These are phyloP conservation scores for Harringtonia aguacate DNA, from an alignment of 2,329 filamentous ascomycete genomes.

Conservation along the genomic window DNA sequence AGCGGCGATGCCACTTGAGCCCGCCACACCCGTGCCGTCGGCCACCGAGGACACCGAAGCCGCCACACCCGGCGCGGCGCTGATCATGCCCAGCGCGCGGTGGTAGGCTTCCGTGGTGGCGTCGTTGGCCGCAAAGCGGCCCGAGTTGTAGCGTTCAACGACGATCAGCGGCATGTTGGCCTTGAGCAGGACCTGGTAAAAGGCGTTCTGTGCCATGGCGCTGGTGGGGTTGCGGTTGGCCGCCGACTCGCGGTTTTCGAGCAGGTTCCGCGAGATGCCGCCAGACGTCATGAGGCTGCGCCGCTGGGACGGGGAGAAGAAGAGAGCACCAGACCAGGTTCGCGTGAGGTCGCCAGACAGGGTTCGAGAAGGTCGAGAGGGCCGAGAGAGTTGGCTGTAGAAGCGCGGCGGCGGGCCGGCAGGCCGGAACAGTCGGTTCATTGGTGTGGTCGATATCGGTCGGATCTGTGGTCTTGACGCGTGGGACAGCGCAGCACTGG, in stretches of 20 bases:
- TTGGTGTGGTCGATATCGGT: neutral
- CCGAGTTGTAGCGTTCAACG: slow-evolving; percentile 79
- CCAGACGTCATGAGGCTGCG: slow-evolving; percentile 18
- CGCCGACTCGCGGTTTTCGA: slow-evolving; percentile 79
- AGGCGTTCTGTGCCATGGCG: slow-evolving; percentile 80
- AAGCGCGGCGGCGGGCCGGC: slow-evolving; percentile 3
- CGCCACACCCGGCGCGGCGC: slow-evolving; percentile 10
- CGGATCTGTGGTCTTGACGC: slow-evolving; percentile 1
- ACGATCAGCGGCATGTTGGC: slow-evolving; percentile 92
- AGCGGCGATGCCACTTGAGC: slow-evolving; percentile 15
- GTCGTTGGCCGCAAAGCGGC: slow-evolving; percentile 71
- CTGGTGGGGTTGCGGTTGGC: slow-evolving; percentile 89
- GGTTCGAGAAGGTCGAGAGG: neutral
- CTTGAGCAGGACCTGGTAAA: slow-evolving; percentile 83
- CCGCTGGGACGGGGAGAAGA: slow-evolving; percentile 1
- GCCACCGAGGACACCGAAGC: slow-evolving; percentile 2
- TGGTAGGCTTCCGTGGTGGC: slow-evolving; percentile 70
- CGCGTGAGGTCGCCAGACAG: neutral
- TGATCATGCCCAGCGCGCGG: slow-evolving; percentile 50
- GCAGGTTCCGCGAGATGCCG: slow-evolving; percentile 49
- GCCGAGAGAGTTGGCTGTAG: slow-evolving; percentile 1
- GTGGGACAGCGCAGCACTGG: neutral
- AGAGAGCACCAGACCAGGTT: neutral
- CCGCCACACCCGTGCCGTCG: slow-evolving; percentile 6
- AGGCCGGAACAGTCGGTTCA: slow-evolving; percentile 1